A percentile compares a stretch with the other conserved stretches of the same genome.
phyloP scores from a whole-genome alignment of 2,329 filamentous ascomycete genomes.

The Ambrosiella xylebori region DNA sequence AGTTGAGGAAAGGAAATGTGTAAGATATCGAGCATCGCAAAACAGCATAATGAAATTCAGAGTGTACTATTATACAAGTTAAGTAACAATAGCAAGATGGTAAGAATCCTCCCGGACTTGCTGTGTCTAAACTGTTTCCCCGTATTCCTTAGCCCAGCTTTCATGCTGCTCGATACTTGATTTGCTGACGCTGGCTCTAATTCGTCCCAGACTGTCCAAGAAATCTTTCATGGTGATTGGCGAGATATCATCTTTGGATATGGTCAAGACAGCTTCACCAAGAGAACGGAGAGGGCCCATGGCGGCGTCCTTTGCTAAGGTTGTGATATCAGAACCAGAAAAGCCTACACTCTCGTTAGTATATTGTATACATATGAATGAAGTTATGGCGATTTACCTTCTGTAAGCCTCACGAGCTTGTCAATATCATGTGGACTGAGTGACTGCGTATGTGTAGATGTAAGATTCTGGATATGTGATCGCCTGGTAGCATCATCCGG shows the following conservation, averaged over 20 bases:
- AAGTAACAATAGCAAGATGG: no score
- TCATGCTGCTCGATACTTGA: conserved; percentile 77
- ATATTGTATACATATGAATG: not conserved
- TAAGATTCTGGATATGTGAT: conserved; percentile 58
- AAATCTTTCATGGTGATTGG: conserved; percentile 76
- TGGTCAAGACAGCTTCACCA: conserved; percentile 75
- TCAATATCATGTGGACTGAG: conserved; percentile 56
- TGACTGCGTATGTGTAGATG: conserved; percentile 76
- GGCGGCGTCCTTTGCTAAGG: conserved; percentile 88
- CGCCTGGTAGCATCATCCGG: conserved; percentile 71
- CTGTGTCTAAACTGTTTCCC: conserved; percentile 63
- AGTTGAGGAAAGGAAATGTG: not conserved
- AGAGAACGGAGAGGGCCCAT: conserved; percentile 89
- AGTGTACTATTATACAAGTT: no score
- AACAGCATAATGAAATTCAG: no score
- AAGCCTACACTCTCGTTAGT: conserved; percentile 45
- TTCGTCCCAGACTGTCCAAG: conserved; percentile 62
- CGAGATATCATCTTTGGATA: conserved; percentile 86
- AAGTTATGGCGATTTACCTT: conserved; percentile 40
- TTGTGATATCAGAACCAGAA: conserved; percentile 91
- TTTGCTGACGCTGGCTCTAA: conserved; percentile 77
- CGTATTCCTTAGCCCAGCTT: conserved; percentile 85
- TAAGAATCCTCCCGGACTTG: not conserved
- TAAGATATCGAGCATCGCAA: not conserved
- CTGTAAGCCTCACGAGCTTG: conserved; percentile 59